These are phyloP conservation scores for Akanthomyces uredinophilus DNA, from an alignment of 2,329 filamentous ascomycete genomes.

Conservation along the genomic window DNA sequence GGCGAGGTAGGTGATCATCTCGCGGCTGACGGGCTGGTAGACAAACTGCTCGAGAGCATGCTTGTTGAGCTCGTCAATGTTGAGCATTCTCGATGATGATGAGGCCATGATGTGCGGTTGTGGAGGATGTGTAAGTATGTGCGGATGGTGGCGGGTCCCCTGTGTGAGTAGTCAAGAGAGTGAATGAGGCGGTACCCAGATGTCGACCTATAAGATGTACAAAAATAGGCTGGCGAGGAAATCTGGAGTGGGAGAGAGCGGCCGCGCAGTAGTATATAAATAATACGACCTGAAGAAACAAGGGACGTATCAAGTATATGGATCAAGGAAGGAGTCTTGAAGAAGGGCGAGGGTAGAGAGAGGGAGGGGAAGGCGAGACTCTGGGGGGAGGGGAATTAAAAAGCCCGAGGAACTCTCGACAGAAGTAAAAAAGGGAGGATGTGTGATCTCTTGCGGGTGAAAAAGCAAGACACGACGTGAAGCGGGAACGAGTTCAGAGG, in stretches of 20 bases:
- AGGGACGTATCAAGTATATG: slow-evolving; percentile 5
- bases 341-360: background rate
- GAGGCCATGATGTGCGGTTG: slow-evolving; percentile 40
- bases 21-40: slow-evolving; percentile 66
- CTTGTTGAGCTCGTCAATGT: slow-evolving; percentile 58
- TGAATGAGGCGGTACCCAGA: slow-evolving; percentile 6
- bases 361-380: background rate
- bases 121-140: slow-evolving; percentile 4
- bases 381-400: slow-evolving; percentile 8
- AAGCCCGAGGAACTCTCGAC: background rate
- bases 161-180: slow-evolving; percentile 6
- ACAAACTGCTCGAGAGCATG: slow-evolving; percentile 75
- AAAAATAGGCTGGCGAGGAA: background rate
- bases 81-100: slow-evolving; percentile 33
- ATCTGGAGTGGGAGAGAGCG: background rate
- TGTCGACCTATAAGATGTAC: background rate
- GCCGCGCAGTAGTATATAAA: background rate
- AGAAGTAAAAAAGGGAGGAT: slow-evolving; percentile 9
- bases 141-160: background rate
- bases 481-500: slow-evolving; percentile 3
- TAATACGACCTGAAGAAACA: slow-evolving; percentile 1
- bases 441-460: background rate
- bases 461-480: slow-evolving; percentile 7
- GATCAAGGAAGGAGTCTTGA: slow-evolving; percentile 7
- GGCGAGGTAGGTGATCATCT: slow-evolving; percentile 76